A percentile compares a stretch with the other conserved stretches of the same genome.
Conservation (phyloP, 345 rosid genomes). For the Citrus unshiu region DNA sequence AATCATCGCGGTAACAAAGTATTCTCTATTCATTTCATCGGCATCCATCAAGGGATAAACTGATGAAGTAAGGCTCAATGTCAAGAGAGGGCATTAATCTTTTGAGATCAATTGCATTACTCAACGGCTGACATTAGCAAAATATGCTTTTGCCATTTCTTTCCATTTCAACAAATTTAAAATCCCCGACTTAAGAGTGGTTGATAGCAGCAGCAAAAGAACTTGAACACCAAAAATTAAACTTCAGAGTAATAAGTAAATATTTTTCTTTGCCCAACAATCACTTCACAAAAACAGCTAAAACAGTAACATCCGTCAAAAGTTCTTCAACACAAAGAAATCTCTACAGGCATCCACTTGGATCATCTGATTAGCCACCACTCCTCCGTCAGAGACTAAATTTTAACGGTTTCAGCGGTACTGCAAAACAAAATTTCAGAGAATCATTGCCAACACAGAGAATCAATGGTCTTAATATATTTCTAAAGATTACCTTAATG, state of each 20-base stretch:
- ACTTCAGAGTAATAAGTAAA: neutral
- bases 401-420: conserved; percentile 14
- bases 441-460: neutral
- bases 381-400: too few relatives aligned
- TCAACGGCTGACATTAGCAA: neutral
- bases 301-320: neutral
- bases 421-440: conserved; percentile 11
- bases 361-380: neutral
- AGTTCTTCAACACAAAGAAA: neutral
- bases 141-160: neutral
- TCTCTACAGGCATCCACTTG: neutral
- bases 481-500: conserved; percentile 41
- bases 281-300: neutral
- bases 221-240: neutral
- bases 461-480: neutral
- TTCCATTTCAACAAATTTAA: neutral
- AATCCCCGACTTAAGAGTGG: too few relatives aligned
- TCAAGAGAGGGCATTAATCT: neutral
- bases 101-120: neutral
- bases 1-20: too few relatives aligned
- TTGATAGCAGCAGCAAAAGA: neutral
- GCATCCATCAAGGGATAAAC: neutral
- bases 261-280: neutral
- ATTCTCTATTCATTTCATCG: neutral
- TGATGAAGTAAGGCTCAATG: neutral